Percentiles rank a stretch among this genome's conserved stretches.
phyloP scores from a whole-genome alignment of 2,329 filamentous ascomycete genomes.

The Alternaria alternata region DNA sequence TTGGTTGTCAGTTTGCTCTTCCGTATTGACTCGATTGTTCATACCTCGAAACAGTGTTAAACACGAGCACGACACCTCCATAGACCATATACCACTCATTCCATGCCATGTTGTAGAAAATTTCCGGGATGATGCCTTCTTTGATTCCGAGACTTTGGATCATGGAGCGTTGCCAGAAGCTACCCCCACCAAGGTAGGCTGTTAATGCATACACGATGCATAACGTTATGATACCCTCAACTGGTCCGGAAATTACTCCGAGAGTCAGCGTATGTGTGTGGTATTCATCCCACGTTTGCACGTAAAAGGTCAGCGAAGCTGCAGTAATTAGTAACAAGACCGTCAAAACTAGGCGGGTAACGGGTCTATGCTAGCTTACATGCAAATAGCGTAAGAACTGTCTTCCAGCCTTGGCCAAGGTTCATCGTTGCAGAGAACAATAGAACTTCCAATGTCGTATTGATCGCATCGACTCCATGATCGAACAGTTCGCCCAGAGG shows the following conservation, averaged over 20 bases:
- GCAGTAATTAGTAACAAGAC: constrained; percentile 2
- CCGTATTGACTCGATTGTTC: constrained; percentile 1
- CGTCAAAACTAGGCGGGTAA: background rate
- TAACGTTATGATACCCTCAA: constrained; percentile 90
- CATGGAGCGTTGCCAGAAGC: constrained; percentile 91
- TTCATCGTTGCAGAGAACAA: constrained; percentile 94
- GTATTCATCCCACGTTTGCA: constrained; percentile 99
- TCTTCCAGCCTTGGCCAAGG: constrained; percentile 90
- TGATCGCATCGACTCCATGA: constrained; percentile 93
- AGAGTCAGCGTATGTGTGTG: constrained; percentile 96
- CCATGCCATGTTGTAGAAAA: constrained; percentile 81
- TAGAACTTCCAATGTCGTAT: constrained; percentile 91
- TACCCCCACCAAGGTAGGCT: constrained; percentile 83
- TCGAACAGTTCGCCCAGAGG: constrained; percentile 97
- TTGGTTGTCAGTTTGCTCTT: constrained; percentile 18
- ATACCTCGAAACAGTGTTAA: constrained; percentile 79
- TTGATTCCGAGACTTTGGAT: constrained; percentile 75
- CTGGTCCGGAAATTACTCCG: constrained; percentile 90
- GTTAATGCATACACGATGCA: constrained; percentile 84
- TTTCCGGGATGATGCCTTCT: constrained; percentile 70
- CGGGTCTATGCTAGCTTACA: constrained; percentile 58
- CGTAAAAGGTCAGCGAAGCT: constrained; percentile 95
- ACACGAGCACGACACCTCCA: constrained; percentile 79
- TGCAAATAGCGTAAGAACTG: constrained; percentile 82
- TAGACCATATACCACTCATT: constrained; percentile 94